Base-by-base conservation (phyloP, 2,329 filamentous ascomycete genomes). In the Colletotrichum australisinense region DNA sequence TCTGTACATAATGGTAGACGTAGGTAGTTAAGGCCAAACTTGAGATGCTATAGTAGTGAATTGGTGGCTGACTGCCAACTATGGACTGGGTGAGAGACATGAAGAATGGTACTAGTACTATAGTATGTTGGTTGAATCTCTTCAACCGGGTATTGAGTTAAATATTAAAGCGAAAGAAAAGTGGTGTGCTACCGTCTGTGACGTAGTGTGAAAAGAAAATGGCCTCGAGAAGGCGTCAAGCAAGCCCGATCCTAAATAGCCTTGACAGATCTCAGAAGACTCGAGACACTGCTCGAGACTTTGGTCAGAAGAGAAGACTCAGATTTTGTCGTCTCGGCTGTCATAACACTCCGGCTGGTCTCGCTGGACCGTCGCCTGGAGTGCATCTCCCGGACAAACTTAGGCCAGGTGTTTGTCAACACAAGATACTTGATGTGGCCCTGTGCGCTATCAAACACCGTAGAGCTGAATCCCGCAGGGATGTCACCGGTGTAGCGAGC, bases 361-460 rank as follows among this genome's bases (percentile, higher is more conserved):
- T 79, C 77, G 24, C 53, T 67, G 1, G 78, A 79, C 2, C 73
- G 74, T 26, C 76, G 67, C 14, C 74, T 73, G 1, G 66, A 55
- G 58, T 75, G 67, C 74, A 76, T 76, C 58, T 86, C 83, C 60
- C 80, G 82, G 53, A 89, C 84, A 76, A 88, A 91, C 77, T 88
- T 89, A 35, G 88, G 88, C 91, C 92, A 93, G 0, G 92, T 93
- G 78, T 93, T 93, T 16, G 90, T 92, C 72, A 93, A 82, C 2
- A 93, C 91, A 6, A 93, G 84, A 72, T 93, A 91, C 80, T 92
- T 92, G 81, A 93, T 88, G 76, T 86, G 88, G n/a, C 81, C 80
- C 77, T 91, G 86, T 0, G 90, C 89, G 4, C 82, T 84, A 76
- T 92, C 90, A 76, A 93, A 93, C 2, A 93, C 84, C 0, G 78